Conservation (phyloP, 306 rosid species). For the Mucuna pruriens region DNA sequence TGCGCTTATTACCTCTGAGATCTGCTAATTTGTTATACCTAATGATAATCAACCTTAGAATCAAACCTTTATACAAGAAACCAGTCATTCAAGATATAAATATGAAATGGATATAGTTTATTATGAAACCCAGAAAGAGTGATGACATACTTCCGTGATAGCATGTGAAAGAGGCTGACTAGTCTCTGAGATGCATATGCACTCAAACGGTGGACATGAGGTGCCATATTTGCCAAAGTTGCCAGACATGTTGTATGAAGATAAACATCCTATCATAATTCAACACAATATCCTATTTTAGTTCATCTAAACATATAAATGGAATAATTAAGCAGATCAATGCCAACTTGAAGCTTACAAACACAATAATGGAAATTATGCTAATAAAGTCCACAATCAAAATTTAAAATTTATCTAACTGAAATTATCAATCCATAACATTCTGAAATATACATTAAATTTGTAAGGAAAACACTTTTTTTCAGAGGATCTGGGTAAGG, state of each 20-base stretch:
- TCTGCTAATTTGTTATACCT: constrained; percentile 82
- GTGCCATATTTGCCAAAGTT: constrained; percentile 85
- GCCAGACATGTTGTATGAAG: constrained; percentile 82
- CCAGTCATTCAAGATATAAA: not conserved
- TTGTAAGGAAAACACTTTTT: not conserved
- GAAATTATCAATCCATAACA: not conserved
- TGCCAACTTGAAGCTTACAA: not conserved
- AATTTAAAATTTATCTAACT: not conserved
- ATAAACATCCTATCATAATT: constrained; percentile 17
- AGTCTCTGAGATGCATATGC: constrained; percentile 84
- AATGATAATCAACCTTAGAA: constrained; percentile 24
- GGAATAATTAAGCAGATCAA: not conserved
- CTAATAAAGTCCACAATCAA: not conserved
- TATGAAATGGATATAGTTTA: not conserved
- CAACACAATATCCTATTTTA: not conserved
- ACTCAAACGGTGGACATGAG: constrained; percentile 81
- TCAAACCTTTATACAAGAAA: not conserved
- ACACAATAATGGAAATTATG: not conserved
- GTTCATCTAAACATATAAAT: not conserved
- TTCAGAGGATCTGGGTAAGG: not conserved
- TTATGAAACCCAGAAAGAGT: constrained; percentile 13
- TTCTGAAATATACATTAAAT: not conserved
- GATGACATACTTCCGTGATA: constrained; percentile 70
- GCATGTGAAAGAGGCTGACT: constrained; percentile 81
- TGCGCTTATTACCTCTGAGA: constrained; percentile 52